phyloP scores from a whole-genome alignment of 805 yeast species.

The Maudiozyma turicensis region DNA sequence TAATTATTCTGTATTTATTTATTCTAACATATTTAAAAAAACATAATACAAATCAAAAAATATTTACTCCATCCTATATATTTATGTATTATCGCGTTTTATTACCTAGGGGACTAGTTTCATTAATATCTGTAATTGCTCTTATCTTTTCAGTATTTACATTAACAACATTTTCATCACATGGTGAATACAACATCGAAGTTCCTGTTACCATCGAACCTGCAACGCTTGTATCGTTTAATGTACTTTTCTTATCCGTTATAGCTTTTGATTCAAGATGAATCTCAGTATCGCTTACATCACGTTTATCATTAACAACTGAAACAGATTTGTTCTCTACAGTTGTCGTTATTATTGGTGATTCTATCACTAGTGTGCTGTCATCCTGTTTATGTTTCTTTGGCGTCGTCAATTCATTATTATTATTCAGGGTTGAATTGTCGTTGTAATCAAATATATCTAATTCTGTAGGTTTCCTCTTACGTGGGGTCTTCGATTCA shows the following conservation, averaged over 20 bases:
- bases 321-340: neutral
- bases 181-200: neutral
- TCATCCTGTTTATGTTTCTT: constrained; percentile 16
- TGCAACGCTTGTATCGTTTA: neutral
- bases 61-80: neutral
- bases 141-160: constrained; percentile 9
- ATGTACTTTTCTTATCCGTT: neutral
- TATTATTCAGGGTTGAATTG: neutral
- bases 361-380: constrained; percentile 1
- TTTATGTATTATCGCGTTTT: constrained; percentile 5
- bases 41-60: neutral
- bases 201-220: neutral
- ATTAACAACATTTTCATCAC: neutral
- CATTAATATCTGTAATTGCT: constrained; percentile 6
- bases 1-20: neutral
- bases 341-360: constrained; percentile 4
- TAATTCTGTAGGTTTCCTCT: constrained; percentile 22
- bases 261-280: neutral
- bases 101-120: constrained; percentile 12
- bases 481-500: constrained; percentile 12
- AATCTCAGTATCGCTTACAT: neutral
- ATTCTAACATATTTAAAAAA: constrained; percentile 3
- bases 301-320: neutral
- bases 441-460: constrained; percentile 22
- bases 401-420: constrained; percentile 14